phyloP scores from a whole-genome alignment of 371 early-diverging fungal species.

The Lichtheimia hyalospora region DNA sequence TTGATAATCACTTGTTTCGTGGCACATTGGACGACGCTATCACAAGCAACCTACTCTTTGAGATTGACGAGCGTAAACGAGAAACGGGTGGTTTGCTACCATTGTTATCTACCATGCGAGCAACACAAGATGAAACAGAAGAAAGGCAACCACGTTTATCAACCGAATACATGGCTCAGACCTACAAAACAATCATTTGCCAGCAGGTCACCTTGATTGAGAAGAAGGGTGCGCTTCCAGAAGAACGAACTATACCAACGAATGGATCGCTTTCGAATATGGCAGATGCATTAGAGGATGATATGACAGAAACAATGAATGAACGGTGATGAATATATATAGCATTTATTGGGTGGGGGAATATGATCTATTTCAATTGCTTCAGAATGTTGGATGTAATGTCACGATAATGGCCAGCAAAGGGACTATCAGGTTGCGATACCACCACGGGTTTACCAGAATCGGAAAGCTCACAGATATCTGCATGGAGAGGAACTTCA shows the following conservation, averaged over 20 bases:
- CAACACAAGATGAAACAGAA: background rate
- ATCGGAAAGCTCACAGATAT: constrained; percentile 74
- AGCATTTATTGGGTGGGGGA: too few relatives aligned
- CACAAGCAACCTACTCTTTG: background rate
- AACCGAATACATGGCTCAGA: background rate
- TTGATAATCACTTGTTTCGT: background rate
- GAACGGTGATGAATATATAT: too few relatives aligned
- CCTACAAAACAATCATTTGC: background rate
- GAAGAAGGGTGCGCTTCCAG: background rate
- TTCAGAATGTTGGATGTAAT: constrained; percentile 62
- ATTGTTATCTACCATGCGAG: background rate
- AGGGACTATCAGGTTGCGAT: constrained; percentile 62
- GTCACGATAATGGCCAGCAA: constrained; percentile 60
- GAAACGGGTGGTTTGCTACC: background rate
- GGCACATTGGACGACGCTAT: background rate
- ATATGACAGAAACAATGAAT: background rate
- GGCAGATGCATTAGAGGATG: background rate
- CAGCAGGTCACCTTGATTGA: background rate
- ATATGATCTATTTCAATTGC: constrained; percentile 10
- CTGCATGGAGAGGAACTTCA: constrained; percentile 78
- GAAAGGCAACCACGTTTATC: background rate
- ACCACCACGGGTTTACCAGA: constrained; percentile 78
- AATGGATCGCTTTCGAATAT: background rate
- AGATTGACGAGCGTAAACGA: background rate
- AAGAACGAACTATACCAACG: background rate